phyloP scores from a whole-genome alignment of 495 filamentous ascomycete species.

The Elasticomyces elasticus region DNA sequence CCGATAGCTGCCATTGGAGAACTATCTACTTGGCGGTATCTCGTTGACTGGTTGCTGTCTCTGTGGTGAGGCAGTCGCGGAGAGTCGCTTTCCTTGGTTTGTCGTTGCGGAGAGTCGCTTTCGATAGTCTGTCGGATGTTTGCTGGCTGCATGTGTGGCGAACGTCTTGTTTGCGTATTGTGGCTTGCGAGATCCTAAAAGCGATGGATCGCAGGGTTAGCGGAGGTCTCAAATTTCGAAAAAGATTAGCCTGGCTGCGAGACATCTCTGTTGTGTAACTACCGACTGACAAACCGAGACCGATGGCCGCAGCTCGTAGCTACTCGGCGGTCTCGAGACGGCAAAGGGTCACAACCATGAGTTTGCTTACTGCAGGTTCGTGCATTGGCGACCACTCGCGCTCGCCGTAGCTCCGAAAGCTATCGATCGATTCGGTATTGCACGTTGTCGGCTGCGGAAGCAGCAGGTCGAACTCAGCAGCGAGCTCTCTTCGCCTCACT shows the following conservation, averaged over 20 bases:
- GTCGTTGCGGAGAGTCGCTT: background rate
- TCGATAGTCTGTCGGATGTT: background rate
- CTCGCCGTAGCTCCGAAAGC: slow-evolving; percentile 4
- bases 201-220: too few relatives aligned
- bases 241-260: too few relatives aligned
- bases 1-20: background rate
- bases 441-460: slow-evolving; percentile 13
- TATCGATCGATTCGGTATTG: slow-evolving; percentile 8
- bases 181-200: background rate
- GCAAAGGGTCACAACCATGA: background rate
- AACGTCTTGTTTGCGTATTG: background rate
- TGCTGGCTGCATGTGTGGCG: background rate
- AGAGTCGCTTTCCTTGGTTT: background rate
- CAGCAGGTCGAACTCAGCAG: background rate
- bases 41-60: background rate
- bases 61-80: background rate
- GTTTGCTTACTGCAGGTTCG: background rate
- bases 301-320: too few relatives aligned
- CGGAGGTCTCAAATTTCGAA: too few relatives aligned
- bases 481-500: slow-evolving; percentile 7
- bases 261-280: too few relatives aligned
- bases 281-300: too few relatives aligned
- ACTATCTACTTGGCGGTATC: background rate
- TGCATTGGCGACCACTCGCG: slow-evolving; percentile 7
- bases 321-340: too few relatives aligned